Evolutionary conservation across 768 basidiomycete species (phyloP).

Genomic region (Stropharia rugosoannulata): DNA sequence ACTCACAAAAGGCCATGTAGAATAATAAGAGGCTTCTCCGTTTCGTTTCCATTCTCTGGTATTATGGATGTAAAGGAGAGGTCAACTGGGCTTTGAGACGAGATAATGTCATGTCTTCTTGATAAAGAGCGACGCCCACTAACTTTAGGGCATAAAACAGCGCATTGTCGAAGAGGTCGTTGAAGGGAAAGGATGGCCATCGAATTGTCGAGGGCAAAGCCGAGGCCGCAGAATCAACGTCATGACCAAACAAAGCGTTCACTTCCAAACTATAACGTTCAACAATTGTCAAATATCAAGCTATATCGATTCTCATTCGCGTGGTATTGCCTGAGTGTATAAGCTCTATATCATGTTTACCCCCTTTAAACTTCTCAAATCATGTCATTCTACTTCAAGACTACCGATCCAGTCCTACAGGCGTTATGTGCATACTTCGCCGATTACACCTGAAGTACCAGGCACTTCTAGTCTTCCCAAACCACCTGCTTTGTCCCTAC

Average conservation of each 20-base stretch:
- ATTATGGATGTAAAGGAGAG: slow-evolving; percentile 21
- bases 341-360: background rate
- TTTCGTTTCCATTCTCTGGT: slow-evolving; percentile 24
- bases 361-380: background rate
- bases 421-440: background rate
- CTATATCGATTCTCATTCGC: background rate
- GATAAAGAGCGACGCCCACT: slow-evolving; percentile 5
- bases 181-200: slow-evolving; percentile 1
- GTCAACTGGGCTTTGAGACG: slow-evolving; percentile 15
- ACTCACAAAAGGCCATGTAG: slow-evolving; percentile 66
- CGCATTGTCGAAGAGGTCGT: background rate
- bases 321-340: background rate
- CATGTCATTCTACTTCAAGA: background rate
- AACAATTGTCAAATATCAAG: too few species aligned
- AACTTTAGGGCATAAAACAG: background rate
- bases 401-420: background rate
- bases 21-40: slow-evolving; percentile 49
- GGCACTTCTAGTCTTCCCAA: slow-evolving; percentile 25
- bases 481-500: slow-evolving; percentile 38
- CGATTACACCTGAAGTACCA: background rate
- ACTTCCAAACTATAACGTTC: too few species aligned
- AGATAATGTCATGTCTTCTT: slow-evolving; percentile 2
- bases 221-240: background rate
- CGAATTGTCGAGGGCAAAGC: background rate
- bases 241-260: background rate